Evolutionary conservation across 192 early-diverging fungal genomes (phyloP).

Genomic region (Martensiomyces pterosporus): DNA sequence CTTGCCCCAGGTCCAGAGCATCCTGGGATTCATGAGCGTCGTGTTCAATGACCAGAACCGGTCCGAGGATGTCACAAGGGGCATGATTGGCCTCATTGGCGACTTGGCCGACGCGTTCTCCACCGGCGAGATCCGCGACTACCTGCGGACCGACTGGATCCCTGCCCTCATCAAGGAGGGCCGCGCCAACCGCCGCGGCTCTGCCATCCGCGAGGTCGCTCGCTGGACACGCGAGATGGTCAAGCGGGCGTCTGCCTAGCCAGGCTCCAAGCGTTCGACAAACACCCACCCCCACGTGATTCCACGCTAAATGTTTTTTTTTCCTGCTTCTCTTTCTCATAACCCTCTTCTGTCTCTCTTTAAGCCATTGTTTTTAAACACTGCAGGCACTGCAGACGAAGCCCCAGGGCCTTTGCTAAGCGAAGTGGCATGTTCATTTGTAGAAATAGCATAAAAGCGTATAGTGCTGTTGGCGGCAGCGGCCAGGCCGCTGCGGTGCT

Average conservation of each 20-base stretch:
- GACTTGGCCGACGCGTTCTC: constrained; percentile 91
- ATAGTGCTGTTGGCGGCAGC: too few species aligned
- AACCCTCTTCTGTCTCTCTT: neutral
- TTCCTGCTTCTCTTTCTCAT: constrained; percentile 2
- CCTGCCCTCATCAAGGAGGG: constrained; percentile 70
- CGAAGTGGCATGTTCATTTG: too few species aligned
- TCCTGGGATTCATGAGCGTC: constrained; percentile 76
- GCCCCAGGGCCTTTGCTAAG: too few species aligned
- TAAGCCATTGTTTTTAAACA: neutral
- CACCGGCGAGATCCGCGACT: constrained; percentile 61
- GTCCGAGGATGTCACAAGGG: constrained; percentile 63
- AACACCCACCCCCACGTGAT: neutral
- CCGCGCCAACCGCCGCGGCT: constrained; percentile 54
- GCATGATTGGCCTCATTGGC: constrained; percentile 86
- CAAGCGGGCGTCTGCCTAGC: constrained; percentile 41
- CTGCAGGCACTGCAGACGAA: too few species aligned
- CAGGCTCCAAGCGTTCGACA: neutral
- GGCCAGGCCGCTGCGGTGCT: too few species aligned
- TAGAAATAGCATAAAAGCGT: too few species aligned
- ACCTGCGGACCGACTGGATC: constrained; percentile 75
- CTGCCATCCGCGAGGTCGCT: constrained; percentile 30
- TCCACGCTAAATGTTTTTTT: neutral
- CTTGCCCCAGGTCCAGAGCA: constrained; percentile 55
- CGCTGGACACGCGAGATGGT: constrained; percentile 51
- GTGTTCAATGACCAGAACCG: constrained; percentile 62